Percentiles rank a stretch among this genome's conserved stretches.
Evolutionary conservation across 2,329 filamentous ascomycete genomes (phyloP).

Genomic region (Fusarium albidum): DNA sequence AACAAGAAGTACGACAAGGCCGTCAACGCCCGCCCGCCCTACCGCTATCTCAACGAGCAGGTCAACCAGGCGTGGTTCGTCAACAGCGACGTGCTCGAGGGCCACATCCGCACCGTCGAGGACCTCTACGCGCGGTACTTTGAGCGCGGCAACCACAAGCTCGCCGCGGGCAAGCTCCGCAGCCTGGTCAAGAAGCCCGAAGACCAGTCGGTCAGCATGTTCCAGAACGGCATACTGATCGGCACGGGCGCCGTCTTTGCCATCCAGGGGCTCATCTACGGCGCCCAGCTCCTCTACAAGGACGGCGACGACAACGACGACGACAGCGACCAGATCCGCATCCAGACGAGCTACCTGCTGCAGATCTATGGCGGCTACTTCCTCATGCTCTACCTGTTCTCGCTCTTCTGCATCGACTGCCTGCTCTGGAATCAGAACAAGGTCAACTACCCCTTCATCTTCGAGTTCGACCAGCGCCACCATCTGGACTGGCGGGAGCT

Average conservation of each 20-base stretch:
- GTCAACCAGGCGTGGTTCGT: constrained; percentile 94
- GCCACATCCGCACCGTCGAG: constrained; percentile 81
- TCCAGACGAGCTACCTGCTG: constrained; percentile 73
- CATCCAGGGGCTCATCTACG: constrained; percentile 72
- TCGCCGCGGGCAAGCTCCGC: constrained; percentile 87
- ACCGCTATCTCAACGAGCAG: constrained; percentile 88
- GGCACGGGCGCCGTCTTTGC: constrained; percentile 73
- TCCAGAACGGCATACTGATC: constrained; percentile 71
- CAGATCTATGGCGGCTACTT: constrained; percentile 97
- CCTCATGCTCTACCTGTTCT: constrained; percentile 79
- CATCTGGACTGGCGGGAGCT: constrained; percentile 90
- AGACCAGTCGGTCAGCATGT: constrained; percentile 65
- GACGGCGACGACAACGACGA: constrained; percentile 56
- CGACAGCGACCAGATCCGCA: constrained; percentile 55
- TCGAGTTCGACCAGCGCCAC: constrained; percentile 91
- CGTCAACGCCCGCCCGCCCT: constrained; percentile 77
- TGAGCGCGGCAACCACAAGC: constrained; percentile 90
- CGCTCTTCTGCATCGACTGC: constrained; percentile 87
- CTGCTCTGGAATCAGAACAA: constrained; percentile 83
- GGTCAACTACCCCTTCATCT: constrained; percentile 96
- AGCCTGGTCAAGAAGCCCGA: constrained; percentile 68
- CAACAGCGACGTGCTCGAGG: constrained; percentile 83
- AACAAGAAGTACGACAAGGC: constrained; percentile 99
- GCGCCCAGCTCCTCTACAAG: constrained; percentile 59
- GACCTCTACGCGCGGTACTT: constrained; percentile 96